A percentile compares a stretch with the other conserved stretches of the same genome.
phyloP scores from a whole-genome alignment of 1,139 yeast genomes.

The Pneumocystis murina region DNA sequence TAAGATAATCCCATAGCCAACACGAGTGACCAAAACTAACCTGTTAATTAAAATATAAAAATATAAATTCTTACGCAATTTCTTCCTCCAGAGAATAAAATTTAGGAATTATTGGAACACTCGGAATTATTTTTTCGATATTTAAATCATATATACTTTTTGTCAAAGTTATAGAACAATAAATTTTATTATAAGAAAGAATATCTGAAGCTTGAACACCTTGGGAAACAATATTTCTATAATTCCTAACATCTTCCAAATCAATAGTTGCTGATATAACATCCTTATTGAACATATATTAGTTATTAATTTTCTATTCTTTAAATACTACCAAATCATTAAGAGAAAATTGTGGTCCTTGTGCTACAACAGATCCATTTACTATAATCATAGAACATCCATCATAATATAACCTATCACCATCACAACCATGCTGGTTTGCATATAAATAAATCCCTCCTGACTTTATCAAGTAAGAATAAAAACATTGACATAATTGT shows the following conservation, averaged over 20 bases:
- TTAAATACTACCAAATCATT: neutral
- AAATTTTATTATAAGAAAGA: conserved; percentile 44
- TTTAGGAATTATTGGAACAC: conserved; percentile 32
- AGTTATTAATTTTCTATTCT: neutral
- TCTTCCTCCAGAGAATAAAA: conserved; percentile 86
- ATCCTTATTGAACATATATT: conserved; percentile 49
- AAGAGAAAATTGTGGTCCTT: conserved; percentile 70
- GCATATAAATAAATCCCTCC: conserved; percentile 92
- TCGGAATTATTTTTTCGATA: conserved; percentile 43
- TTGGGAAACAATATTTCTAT: conserved; percentile 60
- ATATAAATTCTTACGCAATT: conserved; percentile 37
- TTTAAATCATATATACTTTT: conserved; percentile 45
- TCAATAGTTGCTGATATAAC: conserved; percentile 89
- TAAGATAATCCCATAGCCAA: conserved; percentile 95
- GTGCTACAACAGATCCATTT: conserved; percentile 82
- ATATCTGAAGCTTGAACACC: conserved; percentile 49
- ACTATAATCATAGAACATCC: conserved; percentile 92
- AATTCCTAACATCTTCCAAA: conserved; percentile 74
- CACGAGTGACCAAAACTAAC: conserved; percentile 76
- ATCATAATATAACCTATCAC: conserved; percentile 89
- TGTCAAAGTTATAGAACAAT: conserved; percentile 47
- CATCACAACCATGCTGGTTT: conserved; percentile 96
- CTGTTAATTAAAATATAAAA: neutral
- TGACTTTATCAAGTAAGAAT: conserved; percentile 41
- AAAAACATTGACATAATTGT: neutral